Evolutionary conservation across 2,329 filamentous ascomycete species (phyloP).

Genomic region (Trichoderma asperellum): DNA sequence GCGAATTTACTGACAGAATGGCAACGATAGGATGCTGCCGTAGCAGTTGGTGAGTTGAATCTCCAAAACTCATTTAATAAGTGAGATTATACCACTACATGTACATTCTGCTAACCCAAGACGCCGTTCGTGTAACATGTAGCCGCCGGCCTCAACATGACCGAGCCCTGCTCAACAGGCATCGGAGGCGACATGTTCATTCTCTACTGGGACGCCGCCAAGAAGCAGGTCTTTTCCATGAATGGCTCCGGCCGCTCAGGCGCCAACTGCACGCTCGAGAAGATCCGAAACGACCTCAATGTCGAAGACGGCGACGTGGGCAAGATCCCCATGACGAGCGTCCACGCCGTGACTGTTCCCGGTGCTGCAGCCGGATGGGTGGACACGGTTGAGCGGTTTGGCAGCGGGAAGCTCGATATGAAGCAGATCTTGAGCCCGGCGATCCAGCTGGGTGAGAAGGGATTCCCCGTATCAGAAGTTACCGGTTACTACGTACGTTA

Average conservation of each 20-base stretch:
- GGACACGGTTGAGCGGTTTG: slow-evolving; percentile 84
- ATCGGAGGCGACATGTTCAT: slow-evolving; percentile 98
- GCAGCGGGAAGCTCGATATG: slow-evolving; percentile 80
- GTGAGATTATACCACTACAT: not conserved
- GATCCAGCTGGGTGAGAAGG: slow-evolving; percentile 82
- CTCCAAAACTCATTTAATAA: not conserved
- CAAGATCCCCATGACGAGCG: slow-evolving; percentile 73
- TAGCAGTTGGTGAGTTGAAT: slow-evolving; percentile 71
- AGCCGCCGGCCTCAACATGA: slow-evolving; percentile 92
- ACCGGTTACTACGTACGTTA: slow-evolving; percentile 66
- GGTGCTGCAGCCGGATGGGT: slow-evolving; percentile 93
- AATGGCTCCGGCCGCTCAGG: slow-evolving; percentile 92
- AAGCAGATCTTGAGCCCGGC: slow-evolving; percentile 80
- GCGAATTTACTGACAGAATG: not conserved
- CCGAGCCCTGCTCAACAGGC: slow-evolving; percentile 88
- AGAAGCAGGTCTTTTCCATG: slow-evolving; percentile 78
- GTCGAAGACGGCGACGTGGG: slow-evolving; percentile 59
- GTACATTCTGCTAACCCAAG: not conserved
- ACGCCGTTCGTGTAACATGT: not conserved
- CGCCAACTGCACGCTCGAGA: slow-evolving; percentile 68
- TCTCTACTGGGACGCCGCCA: slow-evolving; percentile 84
- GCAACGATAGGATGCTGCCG: slow-evolving; percentile 77
- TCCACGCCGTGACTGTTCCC: slow-evolving; percentile 83
- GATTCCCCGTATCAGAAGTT: slow-evolving; percentile 86
- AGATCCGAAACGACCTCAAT: slow-evolving; percentile 70